Percentiles rank a stretch among this genome's conserved stretches.
These are phyloP conservation scores for Physcia stellaris DNA, from an alignment of 495 filamentous ascomycete species.

Conservation along the genomic window DNA sequence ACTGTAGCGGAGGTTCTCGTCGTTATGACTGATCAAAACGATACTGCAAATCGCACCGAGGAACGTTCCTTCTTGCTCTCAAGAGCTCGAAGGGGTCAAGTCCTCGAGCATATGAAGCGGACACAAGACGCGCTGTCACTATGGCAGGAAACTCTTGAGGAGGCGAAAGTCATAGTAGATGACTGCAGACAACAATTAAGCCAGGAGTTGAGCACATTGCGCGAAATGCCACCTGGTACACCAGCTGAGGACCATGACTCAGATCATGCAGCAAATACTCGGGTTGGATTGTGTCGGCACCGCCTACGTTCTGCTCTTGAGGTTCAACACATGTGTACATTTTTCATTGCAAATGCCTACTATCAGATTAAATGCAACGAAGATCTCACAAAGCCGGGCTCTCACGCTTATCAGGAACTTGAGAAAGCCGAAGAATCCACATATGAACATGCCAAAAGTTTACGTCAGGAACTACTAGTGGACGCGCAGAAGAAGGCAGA, in stretches of 20 bases:
- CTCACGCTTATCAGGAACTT: constrained; percentile 47
- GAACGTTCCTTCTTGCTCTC: constrained; percentile 42
- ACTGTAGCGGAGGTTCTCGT: constrained; percentile 75
- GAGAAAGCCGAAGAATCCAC: constrained; percentile 54
- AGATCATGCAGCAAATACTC: constrained; percentile 31
- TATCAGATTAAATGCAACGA: constrained; percentile 67
- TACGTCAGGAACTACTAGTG: constrained; percentile 61
- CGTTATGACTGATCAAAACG: constrained; percentile 77
- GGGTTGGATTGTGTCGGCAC: constrained; percentile 44
- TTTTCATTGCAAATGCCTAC: constrained; percentile 72
- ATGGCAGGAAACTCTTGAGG: constrained; percentile 48
- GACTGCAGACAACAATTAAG: constrained; percentile 51
- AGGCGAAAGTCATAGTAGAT: constrained; percentile 40
- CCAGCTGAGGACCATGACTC: constrained; percentile 24
- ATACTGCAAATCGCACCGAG: constrained; percentile 45
- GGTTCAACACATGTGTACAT: constrained; percentile 66
- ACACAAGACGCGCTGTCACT: constrained; percentile 46
- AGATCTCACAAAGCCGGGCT: constrained; percentile 44
- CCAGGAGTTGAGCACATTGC: constrained; percentile 25
- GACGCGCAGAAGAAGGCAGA: constrained; percentile 38
- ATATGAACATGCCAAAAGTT: constrained; percentile 63
- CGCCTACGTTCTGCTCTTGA: constrained; percentile 60
- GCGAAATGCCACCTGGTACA: constrained; percentile 20
- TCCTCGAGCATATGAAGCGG: constrained; percentile 50
- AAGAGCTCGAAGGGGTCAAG: constrained; percentile 54